A percentile compares a stretch with the other conserved stretches of the same genome.
Evolutionary conservation across 2,329 filamentous ascomycete genomes (phyloP).

Genomic region (Trichoderma atrobrunneum): DNA sequence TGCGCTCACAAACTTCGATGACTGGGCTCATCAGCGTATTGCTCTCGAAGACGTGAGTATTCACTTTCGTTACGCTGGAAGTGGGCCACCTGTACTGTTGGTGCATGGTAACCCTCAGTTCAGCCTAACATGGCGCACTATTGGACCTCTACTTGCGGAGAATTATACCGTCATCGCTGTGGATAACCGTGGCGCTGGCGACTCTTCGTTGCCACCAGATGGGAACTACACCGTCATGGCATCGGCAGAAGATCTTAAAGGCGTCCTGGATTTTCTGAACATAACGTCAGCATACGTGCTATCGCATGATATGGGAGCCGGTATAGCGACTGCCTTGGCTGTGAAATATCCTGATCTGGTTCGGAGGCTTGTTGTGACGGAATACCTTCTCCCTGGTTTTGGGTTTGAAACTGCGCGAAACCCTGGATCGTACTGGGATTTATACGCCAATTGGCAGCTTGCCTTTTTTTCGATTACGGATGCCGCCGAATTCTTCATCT

Average conservation of each 20-base stretch:
- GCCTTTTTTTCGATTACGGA: conserved; percentile 48
- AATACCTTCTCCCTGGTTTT: conserved; percentile 43
- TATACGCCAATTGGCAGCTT: conserved; percentile 42
- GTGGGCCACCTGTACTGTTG: conserved; percentile 39
- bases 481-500: conserved; percentile 45
- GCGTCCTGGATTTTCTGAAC: conserved; percentile 42
- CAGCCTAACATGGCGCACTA: conserved; percentile 37
- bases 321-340: conserved; percentile 40
- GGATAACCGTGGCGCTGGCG: conserved; percentile 42
- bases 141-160: conserved; percentile 40
- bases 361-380: conserved; percentile 35
- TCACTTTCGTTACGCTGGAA: conserved; percentile 41
- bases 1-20: conserved; percentile 28
- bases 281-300: conserved; percentile 42
- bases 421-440: conserved; percentile 35
- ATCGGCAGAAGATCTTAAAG: conserved; percentile 38
- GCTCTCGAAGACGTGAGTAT: conserved; percentile 40
- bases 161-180: conserved; percentile 44
- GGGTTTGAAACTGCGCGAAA: conserved; percentile 36
- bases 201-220: conserved; percentile 38
- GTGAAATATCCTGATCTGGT: conserved; percentile 36
- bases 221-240: conserved; percentile 41
- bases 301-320: conserved; percentile 46
- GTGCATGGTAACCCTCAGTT: conserved; percentile 43
- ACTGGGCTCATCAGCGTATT: conserved; percentile 37